Evolutionary conservation across 108 stramenopile genomes (phyloP).

Genomic region (Stephanodiscus triporus): DNA sequence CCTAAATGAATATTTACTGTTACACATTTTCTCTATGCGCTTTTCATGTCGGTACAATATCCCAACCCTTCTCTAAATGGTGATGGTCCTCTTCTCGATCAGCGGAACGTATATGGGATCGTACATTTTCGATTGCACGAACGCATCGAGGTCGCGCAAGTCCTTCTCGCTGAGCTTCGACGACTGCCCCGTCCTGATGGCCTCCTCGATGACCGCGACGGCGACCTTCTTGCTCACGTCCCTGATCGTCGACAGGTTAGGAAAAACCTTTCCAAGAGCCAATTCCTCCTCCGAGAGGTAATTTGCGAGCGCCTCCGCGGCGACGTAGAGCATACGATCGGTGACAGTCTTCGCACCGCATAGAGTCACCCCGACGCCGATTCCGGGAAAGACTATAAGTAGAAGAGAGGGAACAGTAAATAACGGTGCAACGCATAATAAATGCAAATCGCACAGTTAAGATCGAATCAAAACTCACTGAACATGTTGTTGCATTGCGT

Average conservation of each 20-base stretch:
- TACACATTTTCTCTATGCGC: too few relatives aligned
- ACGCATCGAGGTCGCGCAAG: slow-evolving; percentile 60
- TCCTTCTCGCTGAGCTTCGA: slow-evolving; percentile 65
- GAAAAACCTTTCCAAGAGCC: slow-evolving; percentile 85
- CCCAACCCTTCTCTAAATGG: slow-evolving; percentile 24
- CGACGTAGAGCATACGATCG: slow-evolving; percentile 91
- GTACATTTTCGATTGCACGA: slow-evolving; percentile 84
- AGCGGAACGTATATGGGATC: slow-evolving; percentile 87
- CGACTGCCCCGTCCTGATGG: slow-evolving; percentile 72
- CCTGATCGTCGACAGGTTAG: slow-evolving; percentile 83
- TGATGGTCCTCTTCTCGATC: slow-evolving; percentile 71
- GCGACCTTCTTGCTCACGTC: slow-evolving; percentile 87
- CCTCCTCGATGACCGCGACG: slow-evolving; percentile 88
- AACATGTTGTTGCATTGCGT: slow-evolving; percentile 91
- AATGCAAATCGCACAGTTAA: neutral
- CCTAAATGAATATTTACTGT: too few relatives aligned
- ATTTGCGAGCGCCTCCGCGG: slow-evolving; percentile 87
- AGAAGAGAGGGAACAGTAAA: slow-evolving; percentile 14
- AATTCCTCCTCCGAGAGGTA: slow-evolving; percentile 82
- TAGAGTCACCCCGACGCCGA: slow-evolving; percentile 89
- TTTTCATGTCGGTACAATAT: too few relatives aligned
- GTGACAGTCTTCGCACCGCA: slow-evolving; percentile 84
- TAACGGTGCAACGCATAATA: neutral
- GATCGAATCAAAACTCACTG: slow-evolving; percentile 32
- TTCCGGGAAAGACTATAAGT: slow-evolving; percentile 63